Evolutionary conservation across 1,284 basidiomycete genomes (phyloP), one percentile per base, ranked within the genome.

Genomic region (Agroathelia rolfsii): DNA sequence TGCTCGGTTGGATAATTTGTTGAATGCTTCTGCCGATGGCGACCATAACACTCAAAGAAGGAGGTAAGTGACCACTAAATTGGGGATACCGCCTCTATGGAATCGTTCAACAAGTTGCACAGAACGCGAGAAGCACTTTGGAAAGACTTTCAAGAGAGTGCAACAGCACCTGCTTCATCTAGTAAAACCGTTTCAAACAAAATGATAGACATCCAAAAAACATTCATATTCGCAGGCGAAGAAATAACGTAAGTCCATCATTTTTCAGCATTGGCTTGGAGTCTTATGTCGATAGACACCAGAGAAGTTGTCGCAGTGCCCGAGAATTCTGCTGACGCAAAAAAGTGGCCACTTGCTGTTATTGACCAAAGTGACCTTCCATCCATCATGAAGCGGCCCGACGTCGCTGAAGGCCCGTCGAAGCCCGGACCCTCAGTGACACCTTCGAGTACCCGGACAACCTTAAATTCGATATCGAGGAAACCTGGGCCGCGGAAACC

Each of bases 281-380:
- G 30, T 43, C 43, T 33, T 30, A 42, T 44, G 41, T 35, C 33
- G 25, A 15, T 33, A 24, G 26, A 24, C 18, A 24, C 42, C 48
- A 87, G 84, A 33, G 76, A 86, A 51, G 62, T 84, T 5, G 65
- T 73, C 12, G 72, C 82, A 41, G 84, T 87, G 1, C 57, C 66
- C 8, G 77, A 73, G 44, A 69, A 73, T 44, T 85, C 82, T 1
- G 54, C 64, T 7, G 84, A 87, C 11, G 82, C 82, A 6, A 75
- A 66, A 49, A 71, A 69, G 48, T 88, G 80, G 80, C 76, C 82
- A 1, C 45, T 58, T n/a, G n/a, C 12, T 76, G 67, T 66, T 49
- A 53, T 13, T 53, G 59, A 14, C 39, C 52, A 21, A 45, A 49
- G n/a, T 22, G 32, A 14, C 31, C n/a, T n/a, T 38, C 15, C 25